phyloP scores from a whole-genome alignment of 345 rosid genomes.

The Clarkia xantiana region DNA sequence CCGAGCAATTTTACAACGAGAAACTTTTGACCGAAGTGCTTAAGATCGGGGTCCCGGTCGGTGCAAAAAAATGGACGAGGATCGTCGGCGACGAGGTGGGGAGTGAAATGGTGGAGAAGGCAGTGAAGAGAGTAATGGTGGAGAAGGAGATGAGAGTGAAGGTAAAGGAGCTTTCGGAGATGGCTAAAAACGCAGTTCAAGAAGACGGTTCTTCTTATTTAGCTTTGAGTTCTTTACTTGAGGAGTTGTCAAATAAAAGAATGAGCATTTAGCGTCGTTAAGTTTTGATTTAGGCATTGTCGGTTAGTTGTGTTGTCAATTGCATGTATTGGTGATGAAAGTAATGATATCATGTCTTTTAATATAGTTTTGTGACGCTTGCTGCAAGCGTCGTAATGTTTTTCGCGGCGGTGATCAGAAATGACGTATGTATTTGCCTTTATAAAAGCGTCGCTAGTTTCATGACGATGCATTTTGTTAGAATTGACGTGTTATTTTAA shows the following conservation, averaged over 20 bases:
- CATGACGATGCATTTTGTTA: too few species aligned
- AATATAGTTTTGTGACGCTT: too few species aligned
- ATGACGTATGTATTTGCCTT: too few species aligned
- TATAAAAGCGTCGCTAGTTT: too few species aligned
- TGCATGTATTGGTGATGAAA: too few species aligned
- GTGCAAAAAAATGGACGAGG: slow-evolving; percentile 9
- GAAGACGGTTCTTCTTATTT: slow-evolving; percentile 22
- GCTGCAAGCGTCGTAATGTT: too few species aligned
- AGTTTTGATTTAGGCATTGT: too few species aligned
- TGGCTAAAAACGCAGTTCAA: slow-evolving; percentile 18
- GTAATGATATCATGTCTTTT: too few species aligned
- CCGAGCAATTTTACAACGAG: slow-evolving; percentile 28
- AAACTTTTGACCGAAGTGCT: slow-evolving; percentile 18
- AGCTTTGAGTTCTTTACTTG: slow-evolving; percentile 1
- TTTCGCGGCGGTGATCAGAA: too few species aligned
- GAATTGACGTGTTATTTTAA: too few species aligned
- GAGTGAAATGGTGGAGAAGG: slow-evolving; percentile 17
- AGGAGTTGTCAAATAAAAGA: background rate
- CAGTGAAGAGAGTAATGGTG: slow-evolving; percentile 12
- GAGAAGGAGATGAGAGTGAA: slow-evolving; percentile 7
- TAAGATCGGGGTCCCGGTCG: slow-evolving; percentile 14
- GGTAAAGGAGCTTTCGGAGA: slow-evolving; percentile 4
- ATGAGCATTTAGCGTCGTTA: too few species aligned
- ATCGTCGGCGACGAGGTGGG: slow-evolving; percentile 7
- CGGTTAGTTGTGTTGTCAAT: too few species aligned